Evolutionary conservation across 129 eudicot species (phyloP), one percentile per base, ranked within the genome.

Genomic region (Oenanthe sinensis): DNA sequence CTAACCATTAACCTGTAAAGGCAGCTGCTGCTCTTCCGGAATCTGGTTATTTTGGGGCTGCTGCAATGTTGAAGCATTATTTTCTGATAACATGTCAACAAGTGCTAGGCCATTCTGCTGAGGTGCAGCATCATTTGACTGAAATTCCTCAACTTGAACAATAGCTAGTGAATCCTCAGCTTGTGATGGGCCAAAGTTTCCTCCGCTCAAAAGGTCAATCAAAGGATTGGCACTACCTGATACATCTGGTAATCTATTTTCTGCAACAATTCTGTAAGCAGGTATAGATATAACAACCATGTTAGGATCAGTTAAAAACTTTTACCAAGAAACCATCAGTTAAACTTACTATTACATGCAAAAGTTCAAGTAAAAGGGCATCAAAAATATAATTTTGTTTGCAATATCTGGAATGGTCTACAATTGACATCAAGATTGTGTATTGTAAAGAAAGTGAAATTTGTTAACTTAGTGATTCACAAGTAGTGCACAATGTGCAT

Each of bases 121-220:
- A 71, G 90, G 80, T 13, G 84, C 86, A 44, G 92, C 88, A 79
- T 89, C 85, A 20, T 84, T 79, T 2, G 97, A 87, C 83, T 89
- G 96, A 76, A 87, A 72, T 84, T 75, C 91, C 69, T 92, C 88
- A 40, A 85, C 88, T 4, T 93, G 93, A 63, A 95, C 97, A 76
- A 95, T 81, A 26, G 98, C 98, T 40, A 88, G 84, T 13, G 88
- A 70, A 52, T 84, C 86, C 67, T 79, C 86, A 68, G 88, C 88
- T 13, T 86, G 81, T 33, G 90, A 96, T 36, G 96, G 81, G 85
- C 80, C 82, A 55, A 91, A 85, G 81, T 87, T 91, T n/a, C 90
- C 96, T 74, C 98, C 98, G 44, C 97, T 90, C 84, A 95, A 81
- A 75, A 95, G 98, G 76, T 95, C 98, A 76, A 90, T 88, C 72